Evolutionary conservation across 2,329 filamentous ascomycete species (phyloP).

Genomic region (Ascochyta pisi): DNA sequence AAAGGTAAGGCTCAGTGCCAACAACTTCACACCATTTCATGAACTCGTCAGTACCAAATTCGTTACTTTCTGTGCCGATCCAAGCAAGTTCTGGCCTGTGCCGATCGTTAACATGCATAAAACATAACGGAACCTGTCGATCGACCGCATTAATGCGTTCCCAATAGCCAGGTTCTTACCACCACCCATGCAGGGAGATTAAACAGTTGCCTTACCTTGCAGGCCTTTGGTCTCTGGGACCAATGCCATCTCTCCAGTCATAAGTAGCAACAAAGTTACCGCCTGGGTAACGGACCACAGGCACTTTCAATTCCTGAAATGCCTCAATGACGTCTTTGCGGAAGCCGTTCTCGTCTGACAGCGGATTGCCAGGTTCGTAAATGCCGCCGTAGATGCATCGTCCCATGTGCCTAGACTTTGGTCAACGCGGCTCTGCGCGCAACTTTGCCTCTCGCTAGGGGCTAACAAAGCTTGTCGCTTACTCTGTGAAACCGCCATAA

Average conservation of each 20-base stretch:
- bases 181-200: neutral
- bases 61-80: constrained; percentile 77
- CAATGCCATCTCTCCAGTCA: constrained; percentile 83
- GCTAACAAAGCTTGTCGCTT: constrained; percentile 42
- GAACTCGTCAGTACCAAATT: constrained; percentile 87
- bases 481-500: constrained; percentile 87
- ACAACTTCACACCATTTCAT: constrained; percentile 79
- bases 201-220: constrained; percentile 49
- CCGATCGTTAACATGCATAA: constrained; percentile 13
- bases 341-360: constrained; percentile 78
- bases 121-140: neutral
- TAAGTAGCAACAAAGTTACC: constrained; percentile 87
- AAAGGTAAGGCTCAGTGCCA: constrained; percentile 78
- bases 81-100: constrained; percentile 76
- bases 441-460: constrained; percentile 10
- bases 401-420: constrained; percentile 74
- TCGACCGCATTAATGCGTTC: neutral
- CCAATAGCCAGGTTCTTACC: neutral
- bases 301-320: constrained; percentile 75
- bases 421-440: constrained; percentile 29
- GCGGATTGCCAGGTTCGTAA: constrained; percentile 76
- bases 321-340: constrained; percentile 74
- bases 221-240: constrained; percentile 73
- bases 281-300: constrained; percentile 80
- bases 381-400: constrained; percentile 88